Percentiles rank a stretch among this genome's conserved stretches.
These are phyloP conservation scores for Parasarocladium wereldwijsianum DNA, from an alignment of 2,329 filamentous ascomycete species.

Conservation along the genomic window DNA sequence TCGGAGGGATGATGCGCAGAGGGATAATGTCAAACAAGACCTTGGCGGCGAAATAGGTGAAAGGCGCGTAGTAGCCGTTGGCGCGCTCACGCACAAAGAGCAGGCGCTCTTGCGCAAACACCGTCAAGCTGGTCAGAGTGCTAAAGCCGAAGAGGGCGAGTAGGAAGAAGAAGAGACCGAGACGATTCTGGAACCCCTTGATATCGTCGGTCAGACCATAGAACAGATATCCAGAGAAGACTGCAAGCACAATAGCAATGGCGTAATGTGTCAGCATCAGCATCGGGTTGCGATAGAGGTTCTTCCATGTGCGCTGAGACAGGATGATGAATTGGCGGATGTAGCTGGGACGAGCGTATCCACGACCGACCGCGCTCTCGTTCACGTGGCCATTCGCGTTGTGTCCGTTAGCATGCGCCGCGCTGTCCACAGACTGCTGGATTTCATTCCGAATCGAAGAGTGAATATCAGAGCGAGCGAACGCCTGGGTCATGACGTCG, in stretches of 20 bases:
- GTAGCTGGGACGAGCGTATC: conserved; percentile 71
- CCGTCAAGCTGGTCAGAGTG: conserved; percentile 82
- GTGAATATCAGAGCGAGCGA: conserved; percentile 65
- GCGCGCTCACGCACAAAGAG: conserved; percentile 87
- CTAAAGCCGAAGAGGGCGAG: conserved; percentile 93
- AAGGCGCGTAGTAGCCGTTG: conserved; percentile 89
- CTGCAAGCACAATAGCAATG: conserved; percentile 85
- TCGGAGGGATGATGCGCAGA: conserved; percentile 81
- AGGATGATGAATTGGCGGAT: conserved; percentile 76
- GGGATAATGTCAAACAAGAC: conserved; percentile 97
- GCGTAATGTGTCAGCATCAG: conserved; percentile 98
- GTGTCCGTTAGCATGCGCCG: conserved; percentile 50
- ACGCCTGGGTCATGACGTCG: conserved; percentile 65
- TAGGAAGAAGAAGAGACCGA: conserved; percentile 96
- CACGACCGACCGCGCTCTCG: conserved; percentile 51
- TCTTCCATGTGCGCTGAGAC: conserved; percentile 86
- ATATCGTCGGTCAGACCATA: conserved; percentile 95
- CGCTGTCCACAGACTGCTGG: conserved; percentile 46
- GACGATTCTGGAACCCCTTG: conserved; percentile 90
- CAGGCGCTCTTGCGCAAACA: conserved; percentile 81
- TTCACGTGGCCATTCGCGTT: conserved; percentile 40
- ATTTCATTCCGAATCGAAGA: conserved; percentile 66
- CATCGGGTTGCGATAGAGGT: conserved; percentile 93
- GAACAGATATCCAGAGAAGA: conserved; percentile 89
- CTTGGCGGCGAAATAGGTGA: conserved; percentile 90